Percentiles rank a stretch among this genome's conserved stretches.
Conservation (phyloP, 1,284 basidiomycete genomes). For the Coniferiporia sulphurascens region DNA sequence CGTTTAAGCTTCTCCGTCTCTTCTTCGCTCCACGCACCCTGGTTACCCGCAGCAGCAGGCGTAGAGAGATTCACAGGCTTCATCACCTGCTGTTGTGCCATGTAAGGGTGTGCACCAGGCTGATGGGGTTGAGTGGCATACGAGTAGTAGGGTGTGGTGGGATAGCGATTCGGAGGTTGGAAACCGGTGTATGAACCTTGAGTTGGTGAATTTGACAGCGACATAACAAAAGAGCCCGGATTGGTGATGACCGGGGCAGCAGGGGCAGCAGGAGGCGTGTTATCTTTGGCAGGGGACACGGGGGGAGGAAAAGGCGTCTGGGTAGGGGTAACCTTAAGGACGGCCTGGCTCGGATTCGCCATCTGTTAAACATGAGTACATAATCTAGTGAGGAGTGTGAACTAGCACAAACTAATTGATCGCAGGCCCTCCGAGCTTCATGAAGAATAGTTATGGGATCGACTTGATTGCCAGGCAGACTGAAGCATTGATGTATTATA, state of each 20-base stretch:
- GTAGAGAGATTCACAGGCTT: slow-evolving; percentile 21
- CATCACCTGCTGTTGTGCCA: slow-evolving; percentile 19
- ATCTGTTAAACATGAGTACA: slow-evolving; percentile 38
- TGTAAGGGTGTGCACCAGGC: slow-evolving; percentile 12
- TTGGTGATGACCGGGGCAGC: slow-evolving; percentile 52
- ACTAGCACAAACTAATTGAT: slow-evolving; percentile 52
- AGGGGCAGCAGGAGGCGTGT: slow-evolving; percentile 22
- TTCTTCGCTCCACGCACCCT: slow-evolving; percentile 72
- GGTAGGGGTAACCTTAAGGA: slow-evolving; percentile 55
- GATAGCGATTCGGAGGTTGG: slow-evolving; percentile 36
- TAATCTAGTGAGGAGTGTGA: neutral
- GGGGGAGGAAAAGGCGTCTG: slow-evolving; percentile 26
- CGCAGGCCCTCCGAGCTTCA: slow-evolving; percentile 73
- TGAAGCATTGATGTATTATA: slow-evolving; percentile 75
- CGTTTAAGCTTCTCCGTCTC: slow-evolving; percentile 63
- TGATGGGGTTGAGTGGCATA: slow-evolving; percentile 28
- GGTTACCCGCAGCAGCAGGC: slow-evolving; percentile 35
- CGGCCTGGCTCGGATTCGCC: slow-evolving; percentile 62
- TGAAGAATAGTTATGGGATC: slow-evolving; percentile 67
- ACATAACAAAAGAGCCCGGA: slow-evolving; percentile 64
- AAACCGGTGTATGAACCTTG: slow-evolving; percentile 37
- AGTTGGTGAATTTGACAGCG: slow-evolving; percentile 38
- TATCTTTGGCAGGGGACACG: slow-evolving; percentile 25
- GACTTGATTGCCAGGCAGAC: slow-evolving; percentile 59
- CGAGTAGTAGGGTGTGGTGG: slow-evolving; percentile 56